phyloP scores from a whole-genome alignment of 805 yeast species.

The Debaryomyces maramus region DNA sequence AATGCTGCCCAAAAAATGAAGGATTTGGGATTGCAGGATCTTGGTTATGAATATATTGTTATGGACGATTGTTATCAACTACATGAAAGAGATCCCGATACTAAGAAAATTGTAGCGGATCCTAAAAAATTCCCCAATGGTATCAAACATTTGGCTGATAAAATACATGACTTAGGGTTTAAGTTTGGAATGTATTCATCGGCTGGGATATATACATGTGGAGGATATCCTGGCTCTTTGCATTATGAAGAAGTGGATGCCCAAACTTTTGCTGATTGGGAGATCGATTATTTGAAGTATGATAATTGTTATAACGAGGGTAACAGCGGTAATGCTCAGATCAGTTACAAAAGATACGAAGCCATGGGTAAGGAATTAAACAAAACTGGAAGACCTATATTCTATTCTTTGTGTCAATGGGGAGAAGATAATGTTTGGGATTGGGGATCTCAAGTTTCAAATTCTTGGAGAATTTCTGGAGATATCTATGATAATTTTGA shows the following conservation, averaged over 20 bases:
- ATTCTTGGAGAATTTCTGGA: conserved; percentile 31
- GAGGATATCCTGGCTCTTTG: conserved; percentile 28
- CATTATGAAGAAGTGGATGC: conserved; percentile 28
- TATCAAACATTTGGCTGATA: conserved; percentile 20
- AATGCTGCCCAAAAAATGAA: conserved; percentile 20
- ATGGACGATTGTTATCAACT: conserved; percentile 30
- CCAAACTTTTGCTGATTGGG: conserved; percentile 24
- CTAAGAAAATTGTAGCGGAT: conserved; percentile 16
- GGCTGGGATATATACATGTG: conserved; percentile 33
- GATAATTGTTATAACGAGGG: conserved; percentile 32
- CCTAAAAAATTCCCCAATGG: conserved; percentile 25
- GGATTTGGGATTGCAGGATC: conserved; percentile 20
- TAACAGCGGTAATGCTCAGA: conserved; percentile 21
- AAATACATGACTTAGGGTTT: conserved; percentile 21
- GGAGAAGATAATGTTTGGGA: conserved; percentile 29
- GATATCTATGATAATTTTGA: conserved; percentile 18
- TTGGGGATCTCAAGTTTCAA: conserved; percentile 27
- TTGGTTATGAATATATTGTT: conserved; percentile 27
- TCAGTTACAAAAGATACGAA: conserved; percentile 24
- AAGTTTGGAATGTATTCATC: conserved; percentile 32
- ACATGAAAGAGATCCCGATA: conserved; percentile 16
- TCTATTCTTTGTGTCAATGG: conserved; percentile 31
- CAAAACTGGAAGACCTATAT: conserved; percentile 26
- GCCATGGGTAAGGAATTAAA: conserved; percentile 27
- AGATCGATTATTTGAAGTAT: conserved; percentile 29